Percentiles rank a stretch among this genome's conserved stretches.
These are phyloP conservation scores for Smallanthus sonchifolius DNA, from an alignment of 129 eudicot species.

Conservation along the genomic window DNA sequence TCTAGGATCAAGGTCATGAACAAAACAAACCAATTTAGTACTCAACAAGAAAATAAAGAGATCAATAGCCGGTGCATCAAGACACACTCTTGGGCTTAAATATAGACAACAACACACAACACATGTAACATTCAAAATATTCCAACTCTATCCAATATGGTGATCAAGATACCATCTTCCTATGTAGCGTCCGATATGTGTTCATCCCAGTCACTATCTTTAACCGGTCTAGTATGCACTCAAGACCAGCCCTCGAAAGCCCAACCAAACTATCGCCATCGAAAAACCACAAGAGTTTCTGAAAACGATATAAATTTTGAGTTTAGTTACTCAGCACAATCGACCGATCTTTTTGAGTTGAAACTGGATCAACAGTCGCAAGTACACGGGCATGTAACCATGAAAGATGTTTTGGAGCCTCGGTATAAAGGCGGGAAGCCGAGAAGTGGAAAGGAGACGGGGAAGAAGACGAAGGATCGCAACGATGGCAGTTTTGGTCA, in stretches of 20 bases:
- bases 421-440: not conserved
- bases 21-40: not conserved
- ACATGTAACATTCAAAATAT: not conserved
- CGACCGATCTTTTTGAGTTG: conserved; percentile 26
- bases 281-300: conserved; percentile 24
- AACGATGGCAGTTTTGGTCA: conserved; percentile 21
- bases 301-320: conserved; percentile 26
- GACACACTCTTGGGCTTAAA: conserved; percentile 16
- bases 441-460: not conserved
- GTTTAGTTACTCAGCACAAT: conserved; percentile 29
- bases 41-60: not conserved
- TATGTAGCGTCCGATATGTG: conserved; percentile 19
- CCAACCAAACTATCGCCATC: not conserved
- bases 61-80: conserved; percentile 1
- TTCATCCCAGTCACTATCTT: conserved; percentile 29
- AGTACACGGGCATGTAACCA: conserved; percentile 16
- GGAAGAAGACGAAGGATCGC: not conserved
- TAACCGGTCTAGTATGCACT: conserved; percentile 29
- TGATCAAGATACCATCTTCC: conserved; percentile 30
- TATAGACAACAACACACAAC: conserved; percentile 5
- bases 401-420: conserved; percentile 33
- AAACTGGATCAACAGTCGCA: conserved; percentile 16
- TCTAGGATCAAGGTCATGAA: not conserved
- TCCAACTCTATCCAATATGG: not conserved
- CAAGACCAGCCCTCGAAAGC: conserved; percentile 13